These are phyloP conservation scores for Eucalyptus marginata DNA, from an alignment of 345 rosid species.

Conservation along the genomic window DNA sequence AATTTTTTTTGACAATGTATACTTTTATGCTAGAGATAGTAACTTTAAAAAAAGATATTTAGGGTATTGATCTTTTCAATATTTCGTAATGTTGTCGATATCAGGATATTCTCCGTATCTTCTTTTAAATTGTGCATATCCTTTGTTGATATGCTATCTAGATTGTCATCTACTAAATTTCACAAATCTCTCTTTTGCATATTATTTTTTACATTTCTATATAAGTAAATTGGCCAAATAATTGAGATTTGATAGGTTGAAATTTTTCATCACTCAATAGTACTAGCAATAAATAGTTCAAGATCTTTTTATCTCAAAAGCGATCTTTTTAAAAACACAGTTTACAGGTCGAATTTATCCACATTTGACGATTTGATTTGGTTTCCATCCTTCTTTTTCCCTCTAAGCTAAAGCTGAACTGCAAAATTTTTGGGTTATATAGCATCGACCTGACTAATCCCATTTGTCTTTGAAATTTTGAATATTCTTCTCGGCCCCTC, in stretches of 20 bases:
- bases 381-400: not conserved
- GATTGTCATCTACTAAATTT: not conserved
- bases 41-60: not conserved
- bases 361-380: not conserved
- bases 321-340: not conserved
- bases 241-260: not conserved
- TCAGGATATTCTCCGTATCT: not conserved
- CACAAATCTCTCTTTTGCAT: not conserved
- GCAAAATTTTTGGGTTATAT: no score
- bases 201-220: not conserved
- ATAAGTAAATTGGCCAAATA: not conserved
- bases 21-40: not conserved
- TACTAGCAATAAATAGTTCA: not conserved
- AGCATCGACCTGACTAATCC: no score
- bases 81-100: accelerated
- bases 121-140: not conserved
- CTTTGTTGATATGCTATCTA: not conserved
- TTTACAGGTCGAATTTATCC: not conserved
- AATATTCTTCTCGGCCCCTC: no score
- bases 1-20: no score
- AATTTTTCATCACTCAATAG: not conserved
- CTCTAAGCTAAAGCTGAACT: not conserved
- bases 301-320: not conserved
- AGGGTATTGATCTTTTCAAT: not conserved
- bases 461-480: no score